phyloP scores from a whole-genome alignment of 345 rosid genomes.

The Carallia pectinifolia region DNA sequence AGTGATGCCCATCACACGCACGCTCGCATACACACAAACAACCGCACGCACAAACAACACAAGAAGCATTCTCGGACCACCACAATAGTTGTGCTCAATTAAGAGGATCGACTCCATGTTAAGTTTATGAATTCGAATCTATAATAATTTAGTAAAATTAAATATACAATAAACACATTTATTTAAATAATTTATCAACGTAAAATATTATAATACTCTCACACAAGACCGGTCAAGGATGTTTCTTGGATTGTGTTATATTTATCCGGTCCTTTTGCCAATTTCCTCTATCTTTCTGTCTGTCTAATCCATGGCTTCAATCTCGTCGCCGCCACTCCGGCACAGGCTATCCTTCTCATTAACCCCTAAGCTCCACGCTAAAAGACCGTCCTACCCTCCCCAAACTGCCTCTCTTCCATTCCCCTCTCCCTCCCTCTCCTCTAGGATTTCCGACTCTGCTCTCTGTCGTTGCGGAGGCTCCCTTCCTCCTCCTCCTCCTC shows the following conservation, averaged over 20 bases:
- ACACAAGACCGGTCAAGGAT: not conserved
- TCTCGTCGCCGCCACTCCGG: conserved; percentile 46
- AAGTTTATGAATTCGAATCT: too few species aligned
- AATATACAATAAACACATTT: too few species aligned
- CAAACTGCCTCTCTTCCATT: conserved; percentile 19
- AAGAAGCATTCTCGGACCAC: too few species aligned
- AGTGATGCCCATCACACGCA: not conserved
- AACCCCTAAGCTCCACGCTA: conserved; percentile 24
- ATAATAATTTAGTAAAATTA: too few species aligned
- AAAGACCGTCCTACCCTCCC: conserved; percentile 39
- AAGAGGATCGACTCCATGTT: too few species aligned
- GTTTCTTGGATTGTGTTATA: not conserved
- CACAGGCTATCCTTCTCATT: conserved; percentile 42
- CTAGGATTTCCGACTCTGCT: conserved; percentile 34
- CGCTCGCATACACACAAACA: not conserved
- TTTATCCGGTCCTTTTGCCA: not conserved
- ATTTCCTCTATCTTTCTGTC: not conserved
- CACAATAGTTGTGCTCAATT: too few species aligned
- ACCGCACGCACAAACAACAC: too few species aligned
- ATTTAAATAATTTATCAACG: too few species aligned
- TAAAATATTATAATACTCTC: not conserved
- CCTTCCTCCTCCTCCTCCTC: conserved; percentile 33
- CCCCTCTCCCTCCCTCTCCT: not conserved
- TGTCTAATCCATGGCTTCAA: conserved; percentile 43
- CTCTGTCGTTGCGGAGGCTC: conserved; percentile 47